Percentiles rank a stretch among this genome's conserved stretches.
Evolutionary conservation across 2,329 filamentous ascomycete genomes (phyloP).

Genomic region (Colletotrichum scovillei): DNA sequence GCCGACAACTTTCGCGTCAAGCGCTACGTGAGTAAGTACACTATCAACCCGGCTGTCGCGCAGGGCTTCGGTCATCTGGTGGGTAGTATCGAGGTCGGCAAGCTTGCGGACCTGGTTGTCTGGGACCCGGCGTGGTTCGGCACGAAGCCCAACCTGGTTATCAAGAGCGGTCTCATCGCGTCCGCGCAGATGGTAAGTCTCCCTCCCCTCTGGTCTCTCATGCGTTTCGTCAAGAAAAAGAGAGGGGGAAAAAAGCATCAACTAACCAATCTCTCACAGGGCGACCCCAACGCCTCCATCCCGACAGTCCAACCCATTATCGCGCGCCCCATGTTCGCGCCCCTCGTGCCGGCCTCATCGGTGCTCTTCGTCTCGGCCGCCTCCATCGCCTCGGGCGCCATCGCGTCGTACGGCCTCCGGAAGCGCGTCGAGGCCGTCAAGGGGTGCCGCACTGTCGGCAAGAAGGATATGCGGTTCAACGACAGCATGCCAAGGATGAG

Average conservation of each 20-base stretch:
- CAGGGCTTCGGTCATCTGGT: slow-evolving; percentile 92
- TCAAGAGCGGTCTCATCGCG: slow-evolving; percentile 90
- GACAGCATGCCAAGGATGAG: slow-evolving; percentile 85
- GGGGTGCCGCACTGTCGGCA: slow-evolving; percentile 79
- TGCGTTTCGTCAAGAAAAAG: neutral
- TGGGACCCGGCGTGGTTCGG: slow-evolving; percentile 91
- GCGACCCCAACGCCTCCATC: slow-evolving; percentile 85
- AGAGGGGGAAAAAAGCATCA: neutral
- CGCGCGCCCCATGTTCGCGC: slow-evolving; percentile 87
- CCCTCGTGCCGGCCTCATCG: slow-evolving; percentile 76
- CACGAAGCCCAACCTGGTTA: slow-evolving; percentile 81
- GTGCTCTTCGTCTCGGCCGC: slow-evolving; percentile 86
- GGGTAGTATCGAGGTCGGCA: slow-evolving; percentile 88
- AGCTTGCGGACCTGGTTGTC: slow-evolving; percentile 87
- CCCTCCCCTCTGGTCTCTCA: neutral
- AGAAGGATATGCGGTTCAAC: slow-evolving; percentile 93
- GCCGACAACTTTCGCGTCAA: slow-evolving; percentile 95
- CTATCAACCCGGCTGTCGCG: slow-evolving; percentile 90
- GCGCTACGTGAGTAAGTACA: slow-evolving; percentile 95
- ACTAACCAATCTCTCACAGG: slow-evolving; percentile 55
- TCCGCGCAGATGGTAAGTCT: slow-evolving; percentile 82
- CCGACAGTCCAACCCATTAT: slow-evolving; percentile 89
- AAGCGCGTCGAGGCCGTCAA: slow-evolving; percentile 86
- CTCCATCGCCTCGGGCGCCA: slow-evolving; percentile 73
- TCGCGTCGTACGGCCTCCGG: slow-evolving; percentile 78